A percentile compares a stretch with the other conserved stretches of the same genome.
Evolutionary conservation across 148 eudicot species (phyloP).

Genomic region (Camellia granthamiana): DNA sequence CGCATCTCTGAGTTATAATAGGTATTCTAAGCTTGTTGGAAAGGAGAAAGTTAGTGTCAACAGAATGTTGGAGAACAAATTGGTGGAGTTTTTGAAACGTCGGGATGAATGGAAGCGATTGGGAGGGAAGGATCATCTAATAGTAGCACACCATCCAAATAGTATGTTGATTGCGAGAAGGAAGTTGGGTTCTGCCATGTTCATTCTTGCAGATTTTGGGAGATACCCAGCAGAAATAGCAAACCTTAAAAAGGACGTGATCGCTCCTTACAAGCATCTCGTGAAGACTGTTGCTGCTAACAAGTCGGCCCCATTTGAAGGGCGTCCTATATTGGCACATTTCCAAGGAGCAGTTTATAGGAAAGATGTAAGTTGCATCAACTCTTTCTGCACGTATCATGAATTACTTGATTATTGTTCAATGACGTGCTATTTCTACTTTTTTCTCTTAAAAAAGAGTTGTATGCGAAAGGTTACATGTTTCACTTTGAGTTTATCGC

Average conservation of each 20-base stretch:
- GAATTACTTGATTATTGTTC: neutral
- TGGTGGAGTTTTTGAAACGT: constrained; percentile 58
- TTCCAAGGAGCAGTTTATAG: constrained; percentile 95
- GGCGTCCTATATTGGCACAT: constrained; percentile 65
- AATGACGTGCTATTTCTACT: neutral
- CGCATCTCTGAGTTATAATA: constrained; percentile 82
- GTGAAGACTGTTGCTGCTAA: constrained; percentile 43
- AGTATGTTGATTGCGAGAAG: constrained; percentile 69
- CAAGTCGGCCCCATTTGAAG: constrained; percentile 54
- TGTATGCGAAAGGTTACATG: neutral
- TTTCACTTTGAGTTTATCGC: neutral
- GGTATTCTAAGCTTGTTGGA: constrained; percentile 60
- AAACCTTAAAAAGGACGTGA: constrained; percentile 79
- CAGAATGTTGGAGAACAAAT: constrained; percentile 55
- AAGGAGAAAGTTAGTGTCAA: constrained; percentile 51
- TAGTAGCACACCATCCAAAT: constrained; percentile 91
- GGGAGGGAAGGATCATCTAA: constrained; percentile 72
- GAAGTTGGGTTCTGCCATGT: constrained; percentile 66
- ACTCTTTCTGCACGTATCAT: neutral
- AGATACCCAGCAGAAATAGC: constrained; percentile 65
- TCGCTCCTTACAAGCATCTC: constrained; percentile 93
- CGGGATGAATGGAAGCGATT: constrained; percentile 69
- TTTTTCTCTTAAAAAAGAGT: neutral
- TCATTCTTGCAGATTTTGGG: constrained; percentile 91
- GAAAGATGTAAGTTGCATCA: constrained; percentile 69